phyloP scores from a whole-genome alignment of 2,329 filamentous ascomycete genomes.

The Eutypella sp. region DNA sequence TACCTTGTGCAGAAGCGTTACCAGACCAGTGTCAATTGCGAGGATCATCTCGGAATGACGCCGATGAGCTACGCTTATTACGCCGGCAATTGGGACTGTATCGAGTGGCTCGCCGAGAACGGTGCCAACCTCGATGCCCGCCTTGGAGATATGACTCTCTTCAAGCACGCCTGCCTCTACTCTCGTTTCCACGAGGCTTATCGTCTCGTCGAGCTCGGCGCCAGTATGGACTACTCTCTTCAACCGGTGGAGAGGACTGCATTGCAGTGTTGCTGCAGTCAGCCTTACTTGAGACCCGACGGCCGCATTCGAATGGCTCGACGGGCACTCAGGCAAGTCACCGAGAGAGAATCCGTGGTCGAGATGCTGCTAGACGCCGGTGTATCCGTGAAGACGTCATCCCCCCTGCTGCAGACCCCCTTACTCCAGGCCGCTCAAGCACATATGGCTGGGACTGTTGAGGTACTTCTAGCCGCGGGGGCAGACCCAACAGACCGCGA shows the following conservation, averaged over 20 bases:
- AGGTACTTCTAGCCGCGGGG: slow-evolving; percentile 5
- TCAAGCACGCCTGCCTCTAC: slow-evolving; percentile 13
- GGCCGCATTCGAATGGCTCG: background rate
- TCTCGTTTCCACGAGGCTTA: slow-evolving; percentile 14
- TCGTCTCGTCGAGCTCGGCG: slow-evolving; percentile 16
- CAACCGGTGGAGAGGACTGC: background rate
- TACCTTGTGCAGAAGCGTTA: slow-evolving; percentile 12
- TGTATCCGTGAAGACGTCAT: slow-evolving; percentile 1
- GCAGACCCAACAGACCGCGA: slow-evolving; percentile 3
- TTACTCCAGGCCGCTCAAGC: slow-evolving; percentile 4
- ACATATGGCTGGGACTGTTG: background rate
- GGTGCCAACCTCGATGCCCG: slow-evolving; percentile 12
- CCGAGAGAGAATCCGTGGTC: slow-evolving; percentile 1
- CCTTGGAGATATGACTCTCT: slow-evolving; percentile 7
- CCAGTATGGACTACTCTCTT: background rate
- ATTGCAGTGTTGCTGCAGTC: slow-evolving; percentile 4
- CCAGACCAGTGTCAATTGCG: slow-evolving; percentile 12
- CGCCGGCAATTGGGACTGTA: slow-evolving; percentile 11
- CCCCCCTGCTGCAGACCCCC: slow-evolving; percentile 2
- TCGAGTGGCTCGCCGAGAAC: slow-evolving; percentile 12
- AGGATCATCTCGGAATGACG: slow-evolving; percentile 7
- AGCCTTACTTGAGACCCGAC: background rate
- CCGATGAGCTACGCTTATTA: slow-evolving; percentile 16
- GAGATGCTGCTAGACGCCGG: slow-evolving; percentile 4
- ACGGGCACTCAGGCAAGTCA: slow-evolving; percentile 1